Conservation (phyloP, 2,329 filamentous ascomycete genomes). For the Niveomyces coronatus region DNA sequence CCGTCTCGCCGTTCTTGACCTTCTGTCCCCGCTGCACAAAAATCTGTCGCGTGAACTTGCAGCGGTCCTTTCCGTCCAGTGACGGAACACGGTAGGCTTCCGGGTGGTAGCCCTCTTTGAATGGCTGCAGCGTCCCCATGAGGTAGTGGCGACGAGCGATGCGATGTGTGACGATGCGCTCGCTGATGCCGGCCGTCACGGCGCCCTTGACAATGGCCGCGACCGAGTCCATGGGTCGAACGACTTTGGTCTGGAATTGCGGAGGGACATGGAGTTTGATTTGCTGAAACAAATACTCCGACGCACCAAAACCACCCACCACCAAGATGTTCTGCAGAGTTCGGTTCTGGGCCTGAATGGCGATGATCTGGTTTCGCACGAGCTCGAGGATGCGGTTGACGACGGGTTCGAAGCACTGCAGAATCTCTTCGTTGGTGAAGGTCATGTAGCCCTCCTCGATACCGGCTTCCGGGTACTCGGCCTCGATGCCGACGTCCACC, state of each 20-base stretch:
- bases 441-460: conserved; percentile 99
- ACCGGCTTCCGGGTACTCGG: conserved; percentile 92
- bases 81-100: conserved; percentile 96
- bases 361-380: conserved; percentile 96
- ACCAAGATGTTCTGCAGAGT: conserved; percentile 92
- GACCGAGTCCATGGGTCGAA: conserved; percentile 97
- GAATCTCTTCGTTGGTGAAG: conserved; percentile 97
- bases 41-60: conserved; percentile 97
- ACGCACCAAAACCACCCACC: conserved; percentile 95
- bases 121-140: conserved; percentile 96
- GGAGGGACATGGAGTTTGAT: conserved; percentile 98
- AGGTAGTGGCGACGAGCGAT: conserved; percentile 96
- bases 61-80: conserved; percentile 91
- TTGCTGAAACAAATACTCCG: conserved; percentile 98
- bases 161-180: conserved; percentile 92
- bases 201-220: conserved; percentile 98
- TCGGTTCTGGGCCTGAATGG: conserved; percentile 94
- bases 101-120: conserved; percentile 97
- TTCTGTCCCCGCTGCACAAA: conserved; percentile 98
- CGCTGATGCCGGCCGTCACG: conserved; percentile 94
- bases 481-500: conserved; percentile 96
- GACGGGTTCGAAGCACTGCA: conserved; percentile 97
- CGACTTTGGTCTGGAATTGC: conserved; percentile 96
- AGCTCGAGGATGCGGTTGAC: conserved; percentile 94
- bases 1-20: conserved; percentile 97